Percentiles rank a stretch among this genome's conserved stretches.
These are phyloP conservation scores for Aeschynomene evenia DNA, from an alignment of 306 rosid genomes.

Conservation along the genomic window DNA sequence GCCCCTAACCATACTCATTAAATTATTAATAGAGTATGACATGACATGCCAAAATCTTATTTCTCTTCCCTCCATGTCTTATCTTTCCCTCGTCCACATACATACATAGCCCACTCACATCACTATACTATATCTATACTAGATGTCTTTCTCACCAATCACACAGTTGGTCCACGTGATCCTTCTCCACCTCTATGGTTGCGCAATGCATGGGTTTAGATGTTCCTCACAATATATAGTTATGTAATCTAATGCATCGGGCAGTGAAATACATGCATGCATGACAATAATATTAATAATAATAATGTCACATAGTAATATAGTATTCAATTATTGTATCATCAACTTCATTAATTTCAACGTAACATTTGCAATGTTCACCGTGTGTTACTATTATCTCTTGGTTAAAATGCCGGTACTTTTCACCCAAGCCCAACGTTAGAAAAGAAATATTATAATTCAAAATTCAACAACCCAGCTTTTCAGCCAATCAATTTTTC, in stretches of 20 bases:
- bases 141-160: not conserved
- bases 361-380: not conserved
- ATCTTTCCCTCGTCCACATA: not conserved
- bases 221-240: slow-evolving; percentile 16
- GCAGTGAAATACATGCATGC: slow-evolving; percentile 22
- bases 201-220: slow-evolving; percentile 26
- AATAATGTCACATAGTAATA: not conserved
- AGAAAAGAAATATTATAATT: no score
- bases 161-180: slow-evolving; percentile 17
- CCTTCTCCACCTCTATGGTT: slow-evolving; percentile 4
- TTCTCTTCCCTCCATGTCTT: not conserved
- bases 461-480: not conserved
- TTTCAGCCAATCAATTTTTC: not conserved
- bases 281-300: no score
- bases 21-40: no score
- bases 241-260: slow-evolving; percentile 23
- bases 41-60: slow-evolving; percentile 15
- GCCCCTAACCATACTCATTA: no score
- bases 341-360: not conserved
- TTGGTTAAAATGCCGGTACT: not conserved
- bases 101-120: not conserved
- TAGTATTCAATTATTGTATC: not conserved
- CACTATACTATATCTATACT: no score
- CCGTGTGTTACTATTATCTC: no score
- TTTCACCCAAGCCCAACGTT: not conserved